Base-by-base conservation (phyloP, 352 stramenopile genomes). In the Phytophthora palmivora region DNA sequence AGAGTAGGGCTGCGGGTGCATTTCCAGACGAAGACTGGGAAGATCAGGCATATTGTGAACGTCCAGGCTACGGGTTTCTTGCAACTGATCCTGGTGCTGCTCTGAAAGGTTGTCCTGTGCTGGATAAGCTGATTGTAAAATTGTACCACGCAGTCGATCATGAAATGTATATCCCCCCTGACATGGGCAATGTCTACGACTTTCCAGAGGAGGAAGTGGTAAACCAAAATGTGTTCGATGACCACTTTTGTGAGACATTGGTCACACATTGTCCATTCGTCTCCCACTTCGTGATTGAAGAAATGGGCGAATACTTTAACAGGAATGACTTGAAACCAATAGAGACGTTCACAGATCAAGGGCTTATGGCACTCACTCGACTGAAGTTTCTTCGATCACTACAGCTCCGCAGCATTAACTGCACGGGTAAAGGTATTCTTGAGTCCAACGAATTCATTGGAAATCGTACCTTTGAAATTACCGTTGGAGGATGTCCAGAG, bases 381-480 rank as follows among this genome's bases (percentile, higher is more conserved):
- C 61, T 82, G n/a, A 51, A 55, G 12, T 76, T 61, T 58, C 58
- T 80, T 26, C 39, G 36, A 18, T 74, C 37, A 0, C 14, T 82
- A 12, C 42, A 76, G 16, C 65, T 82, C 3, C 70, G 63, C 1
- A 68, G 49, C 7, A 46, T 82, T 7, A 79, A 72, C 26, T 78
- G 63, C 32, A 76, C 63, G 2, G 70, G 68, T 0, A 51, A 67
- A 6, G 74, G 70, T 0, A 33, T 82, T 12, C 63, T 82, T 12
- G 28, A 70, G 5, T 72, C 70, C 0, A 38, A 36, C 11, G 43
- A 58, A 1, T 76, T 67, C 38, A 44, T 41, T 22, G 70, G 67
- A 1, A 64, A 78, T 16, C 67, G 74, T 7, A 49, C 44, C 15
- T 54, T 79, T 26, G 56, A 75, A 30, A 69, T 79, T n/a, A 46